phyloP scores from a whole-genome alignment of 305 asterid genomes.

The Plantago rigida region DNA sequence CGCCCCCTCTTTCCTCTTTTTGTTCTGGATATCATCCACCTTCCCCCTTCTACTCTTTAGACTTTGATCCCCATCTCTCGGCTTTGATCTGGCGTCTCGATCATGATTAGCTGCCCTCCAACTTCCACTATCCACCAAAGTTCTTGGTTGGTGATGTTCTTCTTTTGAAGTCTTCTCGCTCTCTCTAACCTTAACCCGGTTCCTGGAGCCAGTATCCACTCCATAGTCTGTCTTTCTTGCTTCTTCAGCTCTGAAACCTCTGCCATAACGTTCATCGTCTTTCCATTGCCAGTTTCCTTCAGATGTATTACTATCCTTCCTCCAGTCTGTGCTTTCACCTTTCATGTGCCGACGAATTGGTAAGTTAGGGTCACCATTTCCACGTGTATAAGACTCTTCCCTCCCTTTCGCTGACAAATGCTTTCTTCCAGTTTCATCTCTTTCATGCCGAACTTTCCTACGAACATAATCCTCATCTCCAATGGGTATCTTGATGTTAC shows the following conservation, averaged over 20 bases:
- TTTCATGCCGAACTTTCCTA: constrained; percentile 48
- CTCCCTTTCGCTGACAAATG: constrained; percentile 40
- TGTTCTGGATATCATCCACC: constrained; percentile 42
- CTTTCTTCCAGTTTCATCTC: constrained; percentile 52
- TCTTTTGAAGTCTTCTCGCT: constrained; percentile 56
- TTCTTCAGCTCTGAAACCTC: constrained; percentile 55
- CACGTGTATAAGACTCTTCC: constrained; percentile 50
- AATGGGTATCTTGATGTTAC: constrained; percentile 35
- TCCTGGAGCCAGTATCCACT: constrained; percentile 53
- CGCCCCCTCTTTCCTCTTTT: constrained; percentile 66
- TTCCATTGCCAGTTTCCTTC: constrained; percentile 64
- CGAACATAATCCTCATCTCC: constrained; percentile 41
- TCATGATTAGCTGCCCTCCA: constrained; percentile 57
- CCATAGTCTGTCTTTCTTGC: constrained; percentile 52
- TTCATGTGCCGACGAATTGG: constrained; percentile 39
- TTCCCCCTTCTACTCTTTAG: constrained; percentile 44
- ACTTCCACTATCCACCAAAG: constrained; percentile 50
- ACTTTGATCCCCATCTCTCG: constrained; percentile 57
- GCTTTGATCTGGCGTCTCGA: constrained; percentile 46
- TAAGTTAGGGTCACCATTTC: constrained; percentile 45
- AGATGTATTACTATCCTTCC: constrained; percentile 55
- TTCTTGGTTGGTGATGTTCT: constrained; percentile 48
- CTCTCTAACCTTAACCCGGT: constrained; percentile 52
- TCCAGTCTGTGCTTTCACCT: constrained; percentile 47
- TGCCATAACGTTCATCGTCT: constrained; percentile 56